Evolutionary conservation across 352 stramenopile species (phyloP).

Genomic region (Phytophthora megakarya): DNA sequence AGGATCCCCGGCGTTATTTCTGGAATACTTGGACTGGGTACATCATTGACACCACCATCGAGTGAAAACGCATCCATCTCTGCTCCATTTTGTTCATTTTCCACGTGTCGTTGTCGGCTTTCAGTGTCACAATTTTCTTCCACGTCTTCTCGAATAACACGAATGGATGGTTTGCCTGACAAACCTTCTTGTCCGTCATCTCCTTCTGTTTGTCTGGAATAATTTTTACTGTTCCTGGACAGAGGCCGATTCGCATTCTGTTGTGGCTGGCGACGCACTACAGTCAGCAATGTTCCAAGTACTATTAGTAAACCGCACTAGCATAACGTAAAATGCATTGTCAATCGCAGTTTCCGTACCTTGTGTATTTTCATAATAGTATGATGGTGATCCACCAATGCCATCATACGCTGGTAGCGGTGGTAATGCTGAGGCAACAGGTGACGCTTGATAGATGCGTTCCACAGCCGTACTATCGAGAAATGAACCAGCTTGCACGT

Average conservation of each 20-base stretch:
- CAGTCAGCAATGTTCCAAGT: slow-evolving; percentile 11
- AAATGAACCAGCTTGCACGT: background rate
- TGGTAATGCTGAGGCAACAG: slow-evolving; percentile 42
- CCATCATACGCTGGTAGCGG: slow-evolving; percentile 82
- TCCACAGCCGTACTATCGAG: slow-evolving; percentile 1
- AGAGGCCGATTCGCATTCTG: background rate
- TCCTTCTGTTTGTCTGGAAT: slow-evolving; percentile 34
- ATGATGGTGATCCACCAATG: slow-evolving; percentile 77
- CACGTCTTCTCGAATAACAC: slow-evolving; percentile 34
- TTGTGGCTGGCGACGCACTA: slow-evolving; percentile 20
- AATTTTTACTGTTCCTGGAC: slow-evolving; percentile 4
- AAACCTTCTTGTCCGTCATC: slow-evolving; percentile 33
- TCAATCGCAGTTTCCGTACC: slow-evolving; percentile 22
- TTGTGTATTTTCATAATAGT: slow-evolving; percentile 67
- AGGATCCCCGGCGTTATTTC: slow-evolving; percentile 6
- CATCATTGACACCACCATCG: slow-evolving; percentile 18
- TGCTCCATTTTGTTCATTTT: slow-evolving; percentile 7
- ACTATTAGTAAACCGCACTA: slow-evolving; percentile 6
- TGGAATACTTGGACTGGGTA: background rate
- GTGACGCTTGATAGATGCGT: slow-evolving; percentile 14
- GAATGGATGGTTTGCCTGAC: slow-evolving; percentile 17
- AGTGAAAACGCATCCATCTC: slow-evolving; percentile 40
- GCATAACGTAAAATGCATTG: background rate
- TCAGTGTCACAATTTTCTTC: slow-evolving; percentile 31
- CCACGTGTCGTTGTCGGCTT: background rate